phyloP scores from a whole-genome alignment of 495 filamentous ascomycete genomes.

The Daldinia loculata region DNA sequence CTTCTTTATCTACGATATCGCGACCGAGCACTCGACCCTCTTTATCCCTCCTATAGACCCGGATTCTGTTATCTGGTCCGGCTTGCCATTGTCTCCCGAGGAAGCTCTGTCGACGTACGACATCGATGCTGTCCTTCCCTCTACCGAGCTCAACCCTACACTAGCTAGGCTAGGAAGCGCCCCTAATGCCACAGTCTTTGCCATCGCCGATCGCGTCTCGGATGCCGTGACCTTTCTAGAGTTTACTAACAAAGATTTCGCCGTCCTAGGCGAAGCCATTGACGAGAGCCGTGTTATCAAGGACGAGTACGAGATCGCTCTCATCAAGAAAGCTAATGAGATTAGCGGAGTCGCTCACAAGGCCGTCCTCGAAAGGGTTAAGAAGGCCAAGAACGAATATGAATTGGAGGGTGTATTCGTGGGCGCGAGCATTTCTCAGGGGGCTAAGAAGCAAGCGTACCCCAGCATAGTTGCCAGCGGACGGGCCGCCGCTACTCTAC shows the following conservation, averaged over 20 bases:
- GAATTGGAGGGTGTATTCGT: conserved; percentile 84
- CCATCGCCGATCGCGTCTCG: conserved; percentile 76
- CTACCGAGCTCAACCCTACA: conserved; percentile 72
- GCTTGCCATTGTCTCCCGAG: conserved; percentile 78
- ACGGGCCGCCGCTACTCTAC: conserved; percentile 80
- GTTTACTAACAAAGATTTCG: conserved; percentile 68
- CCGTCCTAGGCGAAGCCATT: conserved; percentile 75
- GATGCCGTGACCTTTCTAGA: conserved; percentile 68
- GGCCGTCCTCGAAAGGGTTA: conserved; percentile 71
- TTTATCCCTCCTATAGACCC: conserved; percentile 92
- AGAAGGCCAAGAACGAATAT: conserved; percentile 75
- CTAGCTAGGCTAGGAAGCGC: conserved; percentile 60
- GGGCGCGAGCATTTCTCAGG: conserved; percentile 75
- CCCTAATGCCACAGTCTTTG: conserved; percentile 65
- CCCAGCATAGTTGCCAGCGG: conserved; percentile 83
- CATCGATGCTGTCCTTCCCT: conserved; percentile 77
- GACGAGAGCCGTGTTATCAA: conserved; percentile 82
- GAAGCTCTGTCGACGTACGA: conserved; percentile 82
- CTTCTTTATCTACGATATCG: conserved; percentile 81
- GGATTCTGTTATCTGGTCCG: conserved; percentile 94
- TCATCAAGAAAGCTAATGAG: conserved; percentile 83
- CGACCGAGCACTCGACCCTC: conserved; percentile 75
- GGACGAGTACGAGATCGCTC: conserved; percentile 82
- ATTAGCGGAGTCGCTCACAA: conserved; percentile 81
- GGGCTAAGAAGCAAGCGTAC: conserved; percentile 82